A percentile compares a stretch with the other conserved stretches of the same genome.
phyloP scores from a whole-genome alignment of 2,329 filamentous ascomycete species.

The Epichloe scottii region DNA sequence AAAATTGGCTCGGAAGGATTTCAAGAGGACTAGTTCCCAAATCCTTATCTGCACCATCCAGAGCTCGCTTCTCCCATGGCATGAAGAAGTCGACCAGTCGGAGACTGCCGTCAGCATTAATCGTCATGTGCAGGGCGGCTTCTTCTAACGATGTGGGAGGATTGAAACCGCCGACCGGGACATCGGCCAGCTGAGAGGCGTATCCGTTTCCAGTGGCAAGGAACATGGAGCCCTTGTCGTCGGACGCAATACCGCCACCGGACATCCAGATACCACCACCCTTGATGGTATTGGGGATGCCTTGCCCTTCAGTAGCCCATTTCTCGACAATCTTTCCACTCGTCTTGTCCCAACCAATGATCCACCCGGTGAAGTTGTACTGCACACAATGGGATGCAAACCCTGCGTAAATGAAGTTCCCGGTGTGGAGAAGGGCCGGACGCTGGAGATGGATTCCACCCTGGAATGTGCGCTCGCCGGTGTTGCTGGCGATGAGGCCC shows the following conservation, averaged over 20 bases:
- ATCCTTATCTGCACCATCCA: constrained; percentile 39
- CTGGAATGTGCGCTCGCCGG: constrained; percentile 33
- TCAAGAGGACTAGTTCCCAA: constrained; percentile 34
- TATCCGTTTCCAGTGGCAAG: constrained; percentile 28
- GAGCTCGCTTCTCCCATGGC: constrained; percentile 36
- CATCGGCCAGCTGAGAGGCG: constrained; percentile 24
- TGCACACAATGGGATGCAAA: constrained; percentile 44
- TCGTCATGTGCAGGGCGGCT: constrained; percentile 30
- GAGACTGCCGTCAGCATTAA: constrained; percentile 28
- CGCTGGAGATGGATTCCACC: constrained; percentile 40
- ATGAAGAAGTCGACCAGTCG: constrained; percentile 40
- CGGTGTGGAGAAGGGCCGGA: constrained; percentile 32
- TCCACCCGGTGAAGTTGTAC: constrained; percentile 42
- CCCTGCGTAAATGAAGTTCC: constrained; percentile 35
- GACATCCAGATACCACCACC: constrained; percentile 34
- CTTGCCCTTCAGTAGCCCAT: constrained; percentile 29
- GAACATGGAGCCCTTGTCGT: constrained; percentile 27
- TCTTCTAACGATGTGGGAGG: constrained; percentile 31
- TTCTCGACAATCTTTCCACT: constrained; percentile 24
- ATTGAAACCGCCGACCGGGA: constrained; percentile 25
- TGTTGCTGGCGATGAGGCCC: constrained; percentile 32
- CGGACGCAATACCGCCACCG: constrained; percentile 26
- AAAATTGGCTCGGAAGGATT: constrained; percentile 27
- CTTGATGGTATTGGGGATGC: constrained; percentile 22
- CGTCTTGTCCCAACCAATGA: constrained; percentile 35